Base-by-base conservation (phyloP, 495 filamentous ascomycete species). In the Penicillium coprophilum region DNA sequence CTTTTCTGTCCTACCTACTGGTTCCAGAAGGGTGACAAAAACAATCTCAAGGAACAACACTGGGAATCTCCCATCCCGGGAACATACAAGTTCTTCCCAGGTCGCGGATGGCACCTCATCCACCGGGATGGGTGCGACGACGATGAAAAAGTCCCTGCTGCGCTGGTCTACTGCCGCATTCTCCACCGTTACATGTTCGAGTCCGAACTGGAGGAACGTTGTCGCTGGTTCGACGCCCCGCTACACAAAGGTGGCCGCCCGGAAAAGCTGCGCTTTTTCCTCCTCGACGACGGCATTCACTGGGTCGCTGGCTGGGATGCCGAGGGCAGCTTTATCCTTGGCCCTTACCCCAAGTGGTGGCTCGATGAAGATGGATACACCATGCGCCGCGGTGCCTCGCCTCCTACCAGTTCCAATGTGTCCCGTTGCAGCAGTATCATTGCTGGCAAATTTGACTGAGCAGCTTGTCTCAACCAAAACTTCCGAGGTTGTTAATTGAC, bases 131-230 rank as follows among this genome's bases (percentile, higher is more conserved):
- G 61, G 39, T 60, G 39, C 46, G 72, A 75, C 4, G 31, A 68
- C 21, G 70, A 76, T 8, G 74, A 78, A 63, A 73, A 76, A 47
- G 55, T 56, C 13, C 74, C 71, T 3, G 63, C 71, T 13, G 71
- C 74, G 9, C 65, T 78, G 4, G 71, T 77, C 44, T 78, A 78
- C 58, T 77, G 76, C 50, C 74, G 76, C 48, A 76, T 77, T 48
- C 73, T 78, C 36, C 76, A 78, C 58, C 71, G 73, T 19, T 76
- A 77, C 62, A 69, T 78, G 49, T 76, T 78, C 46, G 73, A 77
- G 49, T 59, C 67, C 24, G 76, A 78, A 46, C 64, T 78, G 53
- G 69, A 77, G 23, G 68, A 74, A 7, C 69, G 76, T 53, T 76
- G 74, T 53, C 70, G 66, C 59, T 78, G 69, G 70, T 69, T 71